Evolutionary conservation across 371 early-diverging fungal species (phyloP).

Genomic region (Batkoa obscura): DNA sequence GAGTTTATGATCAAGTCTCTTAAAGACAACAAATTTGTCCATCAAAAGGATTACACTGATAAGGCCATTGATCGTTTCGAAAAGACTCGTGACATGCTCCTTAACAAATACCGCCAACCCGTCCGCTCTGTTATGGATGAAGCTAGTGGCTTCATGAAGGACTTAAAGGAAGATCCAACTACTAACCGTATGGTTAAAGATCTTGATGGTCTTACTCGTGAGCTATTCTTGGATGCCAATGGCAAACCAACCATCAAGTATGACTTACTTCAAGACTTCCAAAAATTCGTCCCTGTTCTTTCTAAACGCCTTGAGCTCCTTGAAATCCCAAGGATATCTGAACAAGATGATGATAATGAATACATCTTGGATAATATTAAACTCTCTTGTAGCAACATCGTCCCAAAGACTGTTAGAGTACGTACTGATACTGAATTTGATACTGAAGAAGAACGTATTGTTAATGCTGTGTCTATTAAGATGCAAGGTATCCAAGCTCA

Average conservation of each 20-base stretch:
- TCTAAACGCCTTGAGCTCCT: conserved; percentile 18
- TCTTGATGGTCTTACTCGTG: conserved; percentile 11
- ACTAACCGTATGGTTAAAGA: conserved; percentile 12
- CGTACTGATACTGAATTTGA: conserved; percentile 17
- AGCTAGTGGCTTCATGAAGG: conserved; percentile 9
- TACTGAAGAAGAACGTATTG: conserved; percentile 11
- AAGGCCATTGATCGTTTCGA: conserved; percentile 12
- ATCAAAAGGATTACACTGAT: conserved; percentile 10
- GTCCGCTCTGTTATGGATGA: conserved; percentile 11
- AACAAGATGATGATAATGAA: conserved; percentile 17
- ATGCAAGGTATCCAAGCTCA: conserved; percentile 10
- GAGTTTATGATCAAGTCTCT: conserved; percentile 12
- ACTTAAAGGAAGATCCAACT: conserved; percentile 13
- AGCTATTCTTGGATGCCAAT: conserved; percentile 20
- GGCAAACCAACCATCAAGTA: conserved; percentile 21
- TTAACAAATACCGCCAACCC: conserved; percentile 11
- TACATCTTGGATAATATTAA: conserved; percentile 21
- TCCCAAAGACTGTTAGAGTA: conserved; percentile 17
- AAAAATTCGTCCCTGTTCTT: conserved; percentile 14
- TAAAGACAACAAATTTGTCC: conserved; percentile 13
- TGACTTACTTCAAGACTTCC: conserved; percentile 19
- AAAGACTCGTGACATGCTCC: conserved; percentile 10
- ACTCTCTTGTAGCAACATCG: conserved; percentile 16
- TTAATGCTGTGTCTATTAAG: conserved; percentile 10
- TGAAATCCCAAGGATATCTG: conserved; percentile 12